These are phyloP conservation scores for Cryoendolithus antarcticus DNA, from an alignment of 2,329 filamentous ascomycete genomes.

Conservation along the genomic window DNA sequence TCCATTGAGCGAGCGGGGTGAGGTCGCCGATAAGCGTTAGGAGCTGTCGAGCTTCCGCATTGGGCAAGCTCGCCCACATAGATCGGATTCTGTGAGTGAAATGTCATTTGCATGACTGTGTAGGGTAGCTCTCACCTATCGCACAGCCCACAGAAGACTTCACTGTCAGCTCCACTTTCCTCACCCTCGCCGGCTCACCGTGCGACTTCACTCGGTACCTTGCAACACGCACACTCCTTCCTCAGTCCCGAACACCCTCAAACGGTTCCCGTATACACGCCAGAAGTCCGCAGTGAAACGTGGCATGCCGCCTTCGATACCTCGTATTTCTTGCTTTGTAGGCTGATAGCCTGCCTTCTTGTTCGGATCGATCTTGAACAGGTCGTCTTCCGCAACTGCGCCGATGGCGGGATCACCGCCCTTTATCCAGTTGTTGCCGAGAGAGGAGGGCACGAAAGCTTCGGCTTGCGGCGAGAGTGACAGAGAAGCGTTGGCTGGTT, in stretches of 20 bases:
- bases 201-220: neutral
- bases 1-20: no score
- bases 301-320: constrained; percentile 33
- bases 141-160: constrained; percentile 2
- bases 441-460: constrained; percentile 16
- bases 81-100: no score
- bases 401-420: constrained; percentile 17
- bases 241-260: constrained; percentile 48
- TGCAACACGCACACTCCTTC: constrained; percentile 35
- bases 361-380: constrained; percentile 15
- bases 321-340: neutral
- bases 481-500: constrained; percentile 2
- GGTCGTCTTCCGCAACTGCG: constrained; percentile 12
- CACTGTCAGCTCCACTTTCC: no score
- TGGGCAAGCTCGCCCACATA: no score
- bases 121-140: constrained; percentile 13
- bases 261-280: constrained; percentile 45
- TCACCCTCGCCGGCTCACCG: no score
- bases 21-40: no score
- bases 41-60: no score
- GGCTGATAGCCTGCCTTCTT: constrained; percentile 3
- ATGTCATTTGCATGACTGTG: constrained; percentile 1
- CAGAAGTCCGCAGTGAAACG: constrained; percentile 42
- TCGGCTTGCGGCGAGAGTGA: constrained; percentile 3
- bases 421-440: constrained; percentile 17